Evolutionary conservation across 2,329 filamentous ascomycete genomes (phyloP), one percentile per base, ranked within the genome.

Genomic region (Neocucurbitaria cava): DNA sequence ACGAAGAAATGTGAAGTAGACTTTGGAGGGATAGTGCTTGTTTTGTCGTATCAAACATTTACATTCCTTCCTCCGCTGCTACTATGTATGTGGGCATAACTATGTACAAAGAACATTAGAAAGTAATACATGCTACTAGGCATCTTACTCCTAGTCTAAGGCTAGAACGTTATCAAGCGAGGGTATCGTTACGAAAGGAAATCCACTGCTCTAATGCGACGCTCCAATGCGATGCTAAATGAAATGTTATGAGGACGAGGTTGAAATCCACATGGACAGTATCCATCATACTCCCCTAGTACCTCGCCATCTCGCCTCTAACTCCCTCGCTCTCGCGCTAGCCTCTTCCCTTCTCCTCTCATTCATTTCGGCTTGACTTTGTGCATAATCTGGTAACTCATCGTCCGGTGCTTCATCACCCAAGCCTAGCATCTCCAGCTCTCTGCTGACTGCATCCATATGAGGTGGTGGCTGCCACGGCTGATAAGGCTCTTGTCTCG

Each of bases 371-470:
- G 77, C 77, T 62, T 82, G 79, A 52, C 78, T 81, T 51, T 78
- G 72, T 23, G 77, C 78, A 55, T 82, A 82, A 56, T 80, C 73
- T 0, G 79, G 79, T 13, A 81, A 56, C 54, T 82, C 77, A 38
- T 73, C 71, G 3, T 68, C 62, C 1, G 54, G 58, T n/a, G 58
- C 60, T 13, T 74, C 73, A 5, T 71, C 70, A 3, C 70, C 64
- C 7, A 74, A 39, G 1, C 68, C 69, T 7, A 74, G 41, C 38
- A 71, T 55, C 36, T 74, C 70, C 9, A 75, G 43, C 47, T 74
- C 70, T 8, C 65, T 56, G 38, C 69, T 73, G 18, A 73, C 58
- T 2, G 52, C 64, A 33, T 62, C 62, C 41, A 75, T 52, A 17
- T 68, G 63, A 2, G 64, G 58, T 2, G 52, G 52, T 18, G 54